Evolutionary conservation across 805 yeast genomes (phyloP).

Genomic region (Candida boleticola): DNA sequence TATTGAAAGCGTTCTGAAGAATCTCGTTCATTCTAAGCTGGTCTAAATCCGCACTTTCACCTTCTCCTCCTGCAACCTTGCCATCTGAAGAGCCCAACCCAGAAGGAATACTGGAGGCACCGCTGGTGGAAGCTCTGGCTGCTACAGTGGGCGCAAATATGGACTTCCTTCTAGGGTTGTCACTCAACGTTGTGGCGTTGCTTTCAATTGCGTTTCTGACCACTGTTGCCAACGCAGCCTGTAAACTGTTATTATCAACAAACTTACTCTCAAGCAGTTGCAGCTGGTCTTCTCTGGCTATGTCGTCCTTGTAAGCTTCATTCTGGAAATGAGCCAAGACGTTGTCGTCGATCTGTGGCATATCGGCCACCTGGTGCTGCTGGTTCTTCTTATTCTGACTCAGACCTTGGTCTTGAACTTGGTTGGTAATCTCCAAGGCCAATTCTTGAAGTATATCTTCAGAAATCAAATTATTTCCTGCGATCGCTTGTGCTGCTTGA

Average conservation of each 20-base stretch:
- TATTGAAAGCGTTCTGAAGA: conserved; percentile 70
- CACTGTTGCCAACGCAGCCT: conserved; percentile 54
- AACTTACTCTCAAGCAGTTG: neutral
- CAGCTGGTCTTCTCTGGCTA: conserved; percentile 1
- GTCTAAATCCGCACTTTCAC: conserved; percentile 49
- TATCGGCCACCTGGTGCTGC: conserved; percentile 10
- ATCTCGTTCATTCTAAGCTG: conserved; percentile 61
- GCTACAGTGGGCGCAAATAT: neutral
- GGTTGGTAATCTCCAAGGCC: conserved; percentile 28
- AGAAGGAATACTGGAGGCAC: neutral
- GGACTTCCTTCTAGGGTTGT: neutral
- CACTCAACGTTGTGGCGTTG: conserved; percentile 3
- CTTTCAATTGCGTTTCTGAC: conserved; percentile 45
- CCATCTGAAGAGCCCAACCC: neutral
- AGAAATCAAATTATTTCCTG: conserved; percentile 8
- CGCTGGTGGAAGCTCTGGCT: neutral
- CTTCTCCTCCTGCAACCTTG: neutral
- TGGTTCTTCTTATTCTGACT: conserved; percentile 14
- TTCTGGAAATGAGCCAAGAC: conserved; percentile 35
- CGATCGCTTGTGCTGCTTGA: neutral
- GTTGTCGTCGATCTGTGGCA: conserved; percentile 36
- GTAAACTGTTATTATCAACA: conserved; percentile 24
- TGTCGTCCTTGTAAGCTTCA: conserved; percentile 27
- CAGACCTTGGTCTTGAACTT: conserved; percentile 23
- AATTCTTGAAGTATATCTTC: conserved; percentile 26